Conservation (phyloP, 768 basidiomycete species). For the Amanita polypyramis region DNA sequence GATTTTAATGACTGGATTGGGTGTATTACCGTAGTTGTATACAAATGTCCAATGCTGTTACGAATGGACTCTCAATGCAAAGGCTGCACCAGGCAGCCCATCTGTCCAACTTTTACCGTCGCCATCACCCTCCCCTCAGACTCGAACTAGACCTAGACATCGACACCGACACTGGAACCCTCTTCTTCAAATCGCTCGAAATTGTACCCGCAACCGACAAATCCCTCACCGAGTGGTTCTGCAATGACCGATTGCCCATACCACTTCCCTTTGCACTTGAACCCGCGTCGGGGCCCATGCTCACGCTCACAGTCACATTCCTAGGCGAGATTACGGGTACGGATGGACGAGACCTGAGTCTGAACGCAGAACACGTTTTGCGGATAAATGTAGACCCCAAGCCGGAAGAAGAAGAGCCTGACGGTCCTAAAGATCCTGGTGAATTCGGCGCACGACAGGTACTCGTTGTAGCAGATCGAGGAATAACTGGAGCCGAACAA, state of each 20-base stretch:
- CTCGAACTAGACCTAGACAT: background rate
- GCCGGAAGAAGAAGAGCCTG: background rate
- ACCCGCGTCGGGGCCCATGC: background rate
- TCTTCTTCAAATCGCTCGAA: constrained; percentile 6
- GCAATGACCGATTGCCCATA: constrained; percentile 1
- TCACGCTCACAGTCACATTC: background rate
- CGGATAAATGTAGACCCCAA: background rate
- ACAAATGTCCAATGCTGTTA: too few relatives aligned
- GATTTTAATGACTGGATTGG: too few relatives aligned
- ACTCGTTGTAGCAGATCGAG: background rate
- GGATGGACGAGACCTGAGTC: background rate
- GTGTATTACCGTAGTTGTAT: too few relatives aligned
- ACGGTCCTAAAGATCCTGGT: background rate
- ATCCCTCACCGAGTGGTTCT: constrained; percentile 1
- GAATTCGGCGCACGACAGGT: background rate
- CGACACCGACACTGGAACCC: background rate
- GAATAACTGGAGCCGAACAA: too few relatives aligned
- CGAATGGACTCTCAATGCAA: too few relatives aligned
- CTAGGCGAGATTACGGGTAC: background rate
- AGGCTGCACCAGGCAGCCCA: too few relatives aligned
- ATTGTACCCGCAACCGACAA: background rate
- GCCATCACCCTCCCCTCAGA: background rate
- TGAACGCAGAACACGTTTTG: constrained; percentile 3
- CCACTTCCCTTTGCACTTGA: background rate
- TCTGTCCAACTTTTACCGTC: too few relatives aligned